A percentile compares a stretch with the other conserved stretches of the same genome.
These are phyloP conservation scores for Ceratobasidium sp. DNA, from an alignment of 1,284 basidiomycete species.

Conservation along the genomic window DNA sequence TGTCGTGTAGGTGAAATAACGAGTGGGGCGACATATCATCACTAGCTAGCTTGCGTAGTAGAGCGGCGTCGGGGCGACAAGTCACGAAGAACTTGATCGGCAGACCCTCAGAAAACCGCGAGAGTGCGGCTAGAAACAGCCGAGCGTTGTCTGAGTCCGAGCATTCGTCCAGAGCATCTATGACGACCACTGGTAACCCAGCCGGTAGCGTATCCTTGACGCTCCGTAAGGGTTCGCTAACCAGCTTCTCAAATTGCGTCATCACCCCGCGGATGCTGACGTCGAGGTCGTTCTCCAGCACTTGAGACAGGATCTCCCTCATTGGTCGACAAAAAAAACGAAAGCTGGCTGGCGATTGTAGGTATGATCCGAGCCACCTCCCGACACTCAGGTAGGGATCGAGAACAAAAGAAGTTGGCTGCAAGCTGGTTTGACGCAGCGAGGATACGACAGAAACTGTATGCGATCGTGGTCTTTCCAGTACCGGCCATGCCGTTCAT, in stretches of 20 bases:
- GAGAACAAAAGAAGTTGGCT: conserved; percentile 33
- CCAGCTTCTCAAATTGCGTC: conserved; percentile 20
- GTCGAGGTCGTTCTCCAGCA: conserved; percentile 7
- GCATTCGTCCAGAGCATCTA: conserved; percentile 43
- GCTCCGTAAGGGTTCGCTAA: not conserved
- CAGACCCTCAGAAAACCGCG: not conserved
- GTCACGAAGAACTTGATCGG: conserved; percentile 38
- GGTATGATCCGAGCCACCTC: conserved; percentile 8
- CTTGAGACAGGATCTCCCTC: not conserved
- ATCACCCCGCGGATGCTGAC: not conserved
- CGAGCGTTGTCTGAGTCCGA: not conserved
- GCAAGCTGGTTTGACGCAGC: not conserved
- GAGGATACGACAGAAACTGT: conserved; percentile 8
- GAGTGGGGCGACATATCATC: not conserved
- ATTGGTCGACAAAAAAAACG: conserved; percentile 13
- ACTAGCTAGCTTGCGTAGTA: not conserved
- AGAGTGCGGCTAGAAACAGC: not conserved
- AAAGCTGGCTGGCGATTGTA: conserved; percentile 30
- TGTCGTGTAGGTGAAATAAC: conserved; percentile 11
- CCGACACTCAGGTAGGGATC: conserved; percentile 7
- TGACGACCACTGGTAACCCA: conserved; percentile 8
- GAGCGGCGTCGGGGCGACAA: conserved; percentile 7
- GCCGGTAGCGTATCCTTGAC: not conserved
- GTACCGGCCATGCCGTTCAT: conserved; percentile 24
- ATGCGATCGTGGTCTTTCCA: conserved; percentile 33